Evolutionary conservation across 176 grass and related monocot genomes (phyloP), one percentile per base, ranked within the genome.

Genomic region (Aegilops umbellulata): DNA sequence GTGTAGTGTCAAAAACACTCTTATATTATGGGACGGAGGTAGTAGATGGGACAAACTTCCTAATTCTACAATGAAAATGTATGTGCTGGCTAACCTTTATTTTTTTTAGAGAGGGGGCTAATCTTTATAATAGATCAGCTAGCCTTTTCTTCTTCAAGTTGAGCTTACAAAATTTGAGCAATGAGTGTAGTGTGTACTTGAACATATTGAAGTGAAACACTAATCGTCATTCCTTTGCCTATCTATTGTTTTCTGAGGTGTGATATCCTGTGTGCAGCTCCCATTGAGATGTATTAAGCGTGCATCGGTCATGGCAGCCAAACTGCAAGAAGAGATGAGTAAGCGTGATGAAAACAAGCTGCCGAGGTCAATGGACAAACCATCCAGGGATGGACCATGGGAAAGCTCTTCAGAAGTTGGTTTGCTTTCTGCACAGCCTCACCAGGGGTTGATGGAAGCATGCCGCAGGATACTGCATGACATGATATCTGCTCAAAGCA

Each of bases 251-350:
- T 81, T 63, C 34, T 83, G 47, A 79, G 30, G 38, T 78, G 27
- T 30, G 32, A 47, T n/a, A n/a, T 82, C 66, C 35, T 84, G 30
- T 92, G 90, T 75, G 53, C 89, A 98, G 95, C 91, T 98, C 83
- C 93, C 95, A 16, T 77, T 84, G 78, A 90, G 81, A 38, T 98
- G 93, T 90, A 89, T 95, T 79, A 84, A 87, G 26, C 78, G 84
- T 30, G 95, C 95, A 57, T 88, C 81, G 4, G 77, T 93, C 51
- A 92, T 95, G 95, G 93, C 95, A 74, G 83, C 89, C 63, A 94
- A 89, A 83, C 70, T 98, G 29, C 93, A 98, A 91, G 83, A 84
- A 77, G 91, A 95, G 78, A 69, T 94, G 60, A 87, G 47, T 15
- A 27, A 25, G 60, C 80, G 55, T 9, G 79, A 78, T 66, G 64